Percentiles rank a stretch among this genome's conserved stretches.
These are phyloP conservation scores for Cladochytrium replicatum DNA, from an alignment of 192 early-diverging fungal genomes.

Conservation along the genomic window DNA sequence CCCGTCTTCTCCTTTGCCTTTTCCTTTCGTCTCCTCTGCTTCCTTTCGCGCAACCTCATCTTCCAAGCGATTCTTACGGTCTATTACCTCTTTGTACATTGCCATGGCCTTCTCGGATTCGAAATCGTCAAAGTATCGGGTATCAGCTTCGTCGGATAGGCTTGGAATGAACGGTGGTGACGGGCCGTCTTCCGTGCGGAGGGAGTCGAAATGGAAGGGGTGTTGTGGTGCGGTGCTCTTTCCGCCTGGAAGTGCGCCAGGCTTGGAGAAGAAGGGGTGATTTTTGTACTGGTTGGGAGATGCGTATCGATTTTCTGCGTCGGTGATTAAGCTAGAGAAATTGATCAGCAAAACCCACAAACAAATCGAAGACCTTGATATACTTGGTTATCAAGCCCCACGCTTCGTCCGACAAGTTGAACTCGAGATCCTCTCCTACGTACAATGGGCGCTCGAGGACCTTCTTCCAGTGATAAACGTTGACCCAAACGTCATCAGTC, in stretches of 20 bases:
- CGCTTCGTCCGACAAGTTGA: conserved; percentile 63
- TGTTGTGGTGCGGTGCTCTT: conserved; percentile 13
- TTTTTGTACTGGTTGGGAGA: conserved; percentile 5
- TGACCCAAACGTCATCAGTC: conserved; percentile 71
- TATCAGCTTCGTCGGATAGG: conserved; percentile 27
- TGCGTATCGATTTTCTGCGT: conserved; percentile 11
- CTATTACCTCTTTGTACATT: conserved; percentile 49
- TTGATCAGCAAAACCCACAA: too few species aligned
- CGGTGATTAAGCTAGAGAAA: conserved; percentile 24
- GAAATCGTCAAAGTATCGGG: conserved; percentile 6
- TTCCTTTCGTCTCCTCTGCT: conserved; percentile 1
- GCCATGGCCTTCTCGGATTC: conserved; percentile 29
- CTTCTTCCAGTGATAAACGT: conserved; percentile 71
- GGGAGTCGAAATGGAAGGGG: conserved; percentile 5
- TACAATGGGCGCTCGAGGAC: conserved; percentile 74
- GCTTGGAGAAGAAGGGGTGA: conserved; percentile 39
- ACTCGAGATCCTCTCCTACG: conserved; percentile 63
- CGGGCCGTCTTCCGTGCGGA: too few species aligned
- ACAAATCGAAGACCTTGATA: too few species aligned
- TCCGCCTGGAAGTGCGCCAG: too few species aligned
- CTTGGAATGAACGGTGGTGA: conserved; percentile 35
- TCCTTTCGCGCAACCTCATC: background rate
- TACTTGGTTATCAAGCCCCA: conserved; percentile 64
- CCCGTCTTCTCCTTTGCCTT: conserved; percentile 3
- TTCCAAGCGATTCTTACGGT: too few species aligned